phyloP scores from a whole-genome alignment of 2,329 filamentous ascomycete genomes.

The Pseudogymnoascus sp. region DNA sequence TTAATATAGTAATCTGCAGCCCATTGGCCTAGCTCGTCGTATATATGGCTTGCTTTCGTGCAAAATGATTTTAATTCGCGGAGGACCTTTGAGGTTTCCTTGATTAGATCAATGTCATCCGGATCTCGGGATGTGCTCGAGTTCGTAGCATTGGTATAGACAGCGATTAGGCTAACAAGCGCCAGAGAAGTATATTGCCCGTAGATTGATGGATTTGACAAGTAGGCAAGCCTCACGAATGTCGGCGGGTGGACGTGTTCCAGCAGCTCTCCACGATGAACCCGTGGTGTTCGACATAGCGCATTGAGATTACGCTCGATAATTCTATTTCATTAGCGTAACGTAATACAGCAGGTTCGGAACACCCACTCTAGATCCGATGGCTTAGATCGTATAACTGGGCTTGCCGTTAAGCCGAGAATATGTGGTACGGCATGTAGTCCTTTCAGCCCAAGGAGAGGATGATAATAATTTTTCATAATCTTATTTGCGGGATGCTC shows the following conservation, averaged over 20 bases:
- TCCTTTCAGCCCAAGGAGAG: constrained; percentile 18
- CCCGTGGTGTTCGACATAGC: constrained; percentile 48
- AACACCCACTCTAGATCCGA: constrained; percentile 23
- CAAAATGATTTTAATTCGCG: constrained; percentile 46
- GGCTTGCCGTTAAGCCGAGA: constrained; percentile 30
- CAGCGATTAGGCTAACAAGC: constrained; percentile 34
- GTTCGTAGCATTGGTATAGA: constrained; percentile 36
- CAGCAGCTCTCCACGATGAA: constrained; percentile 48
- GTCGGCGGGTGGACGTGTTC: constrained; percentile 8
- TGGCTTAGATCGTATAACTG: constrained; percentile 28
- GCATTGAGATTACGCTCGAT: constrained; percentile 54
- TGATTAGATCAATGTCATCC: constrained; percentile 43
- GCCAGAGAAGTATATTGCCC: background rate
- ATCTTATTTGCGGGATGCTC: constrained; percentile 28
- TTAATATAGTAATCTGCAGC: constrained; percentile 61
- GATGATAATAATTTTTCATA: constrained; percentile 30
- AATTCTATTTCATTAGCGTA: constrained; percentile 15
- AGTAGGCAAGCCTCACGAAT: constrained; percentile 19
- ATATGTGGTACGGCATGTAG: constrained; percentile 25
- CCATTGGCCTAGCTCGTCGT: constrained; percentile 58
- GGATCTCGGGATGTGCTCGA: constrained; percentile 59
- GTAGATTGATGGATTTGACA: constrained; percentile 21
- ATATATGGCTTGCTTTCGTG: constrained; percentile 45
- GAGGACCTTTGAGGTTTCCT: constrained; percentile 38
- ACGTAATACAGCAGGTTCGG: background rate